A percentile compares a stretch with the other conserved stretches of the same genome.
Evolutionary conservation across 768 basidiomycete genomes (phyloP).

Genomic region (Fomitopsis pulvina): DNA sequence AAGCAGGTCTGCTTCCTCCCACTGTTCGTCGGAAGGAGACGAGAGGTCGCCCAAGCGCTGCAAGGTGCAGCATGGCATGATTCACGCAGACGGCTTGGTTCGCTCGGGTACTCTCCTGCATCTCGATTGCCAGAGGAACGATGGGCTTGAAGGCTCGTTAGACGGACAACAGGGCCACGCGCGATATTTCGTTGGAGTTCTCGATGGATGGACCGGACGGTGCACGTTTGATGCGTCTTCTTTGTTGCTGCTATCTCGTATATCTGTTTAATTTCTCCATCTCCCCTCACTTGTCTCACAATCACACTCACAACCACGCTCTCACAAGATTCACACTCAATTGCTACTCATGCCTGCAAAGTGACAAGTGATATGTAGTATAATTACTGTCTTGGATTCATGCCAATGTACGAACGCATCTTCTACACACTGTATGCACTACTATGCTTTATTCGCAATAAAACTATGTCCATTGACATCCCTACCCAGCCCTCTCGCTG

Average conservation of each 20-base stretch:
- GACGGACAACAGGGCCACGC: not conserved
- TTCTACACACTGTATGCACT: not conserved
- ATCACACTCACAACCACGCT: not conserved
- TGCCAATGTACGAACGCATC: not conserved
- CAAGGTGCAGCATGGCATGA: not conserved
- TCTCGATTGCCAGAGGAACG: too few species aligned
- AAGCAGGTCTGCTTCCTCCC: constrained; percentile 10
- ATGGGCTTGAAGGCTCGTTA: not conserved
- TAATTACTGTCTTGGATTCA: not conserved
- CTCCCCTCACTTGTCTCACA: not conserved
- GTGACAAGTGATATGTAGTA: not conserved
- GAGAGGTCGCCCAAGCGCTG: not conserved
- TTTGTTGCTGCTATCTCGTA: not conserved
- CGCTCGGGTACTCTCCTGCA: too few species aligned
- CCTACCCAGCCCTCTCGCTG: too few species aligned
- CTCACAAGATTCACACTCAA: not conserved
- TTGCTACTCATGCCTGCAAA: not conserved
- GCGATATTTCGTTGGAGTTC: not conserved
- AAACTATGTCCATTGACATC: too few species aligned
- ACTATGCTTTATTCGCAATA: not conserved
- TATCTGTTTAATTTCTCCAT: not conserved
- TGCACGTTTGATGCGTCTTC: not conserved
- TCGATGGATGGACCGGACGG: not conserved
- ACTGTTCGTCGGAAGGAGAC: not conserved
- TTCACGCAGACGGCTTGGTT: not conserved